Evolutionary conservation across 1,284 basidiomycete genomes (phyloP).

Genomic region (Sphagnurus paluster): DNA sequence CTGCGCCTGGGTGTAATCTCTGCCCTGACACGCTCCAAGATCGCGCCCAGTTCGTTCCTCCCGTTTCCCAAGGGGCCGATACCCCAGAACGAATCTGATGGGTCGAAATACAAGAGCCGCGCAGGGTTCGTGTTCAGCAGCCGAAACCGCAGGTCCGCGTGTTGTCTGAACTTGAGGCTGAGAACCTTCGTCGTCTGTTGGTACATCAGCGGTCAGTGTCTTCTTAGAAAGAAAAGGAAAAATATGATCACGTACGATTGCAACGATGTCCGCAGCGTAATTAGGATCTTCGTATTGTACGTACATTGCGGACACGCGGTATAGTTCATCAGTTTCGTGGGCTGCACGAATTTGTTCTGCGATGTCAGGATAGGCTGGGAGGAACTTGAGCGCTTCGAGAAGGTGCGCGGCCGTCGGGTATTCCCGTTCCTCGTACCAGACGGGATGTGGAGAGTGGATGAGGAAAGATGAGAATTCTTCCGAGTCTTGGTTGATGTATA

Average conservation of each 20-base stretch:
- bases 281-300: slow-evolving; percentile 9
- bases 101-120: slow-evolving; percentile 49
- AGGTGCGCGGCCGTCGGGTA: slow-evolving; percentile 69
- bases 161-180: slow-evolving; percentile 62
- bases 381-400: slow-evolving; percentile 66
- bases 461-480: slow-evolving; percentile 44
- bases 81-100: slow-evolving; percentile 57
- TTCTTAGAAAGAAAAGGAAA: neutral
- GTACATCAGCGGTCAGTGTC: neutral
- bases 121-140: slow-evolving; percentile 50
- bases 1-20: slow-evolving; percentile 9
- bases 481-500: slow-evolving; percentile 32
- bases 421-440: slow-evolving; percentile 47
- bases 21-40: slow-evolving; percentile 10
- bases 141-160: slow-evolving; percentile 44
- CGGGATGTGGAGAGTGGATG: slow-evolving; percentile 55
- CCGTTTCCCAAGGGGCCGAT: slow-evolving; percentile 33
- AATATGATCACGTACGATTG: slow-evolving; percentile 4
- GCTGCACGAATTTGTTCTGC: slow-evolving; percentile 52
- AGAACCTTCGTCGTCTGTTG: slow-evolving; percentile 61
- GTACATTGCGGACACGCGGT: slow-evolving; percentile 42
- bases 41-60: slow-evolving; percentile 10
- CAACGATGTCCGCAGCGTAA: slow-evolving; percentile 3
- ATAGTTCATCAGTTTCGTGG: slow-evolving; percentile 48
- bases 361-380: slow-evolving; percentile 45